A percentile compares a stretch with the other conserved stretches of the same genome.
Conservation (phyloP, 345 rosid genomes). For the Lepidium africanum region DNA sequence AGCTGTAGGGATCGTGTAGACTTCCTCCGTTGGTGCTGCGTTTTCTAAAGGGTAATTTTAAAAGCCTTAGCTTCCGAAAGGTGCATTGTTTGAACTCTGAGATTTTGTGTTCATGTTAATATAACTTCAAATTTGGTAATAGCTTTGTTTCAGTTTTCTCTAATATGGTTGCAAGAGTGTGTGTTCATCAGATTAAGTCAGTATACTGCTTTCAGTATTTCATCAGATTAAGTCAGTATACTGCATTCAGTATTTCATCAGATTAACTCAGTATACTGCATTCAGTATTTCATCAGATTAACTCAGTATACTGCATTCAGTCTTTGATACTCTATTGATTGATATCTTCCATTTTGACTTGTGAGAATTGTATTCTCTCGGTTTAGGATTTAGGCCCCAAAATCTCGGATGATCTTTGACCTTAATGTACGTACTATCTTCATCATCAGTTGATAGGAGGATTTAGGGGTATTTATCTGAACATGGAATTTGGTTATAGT, state of each 20-base stretch:
- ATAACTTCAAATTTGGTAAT: neutral
- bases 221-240: neutral
- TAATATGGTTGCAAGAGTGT: neutral
- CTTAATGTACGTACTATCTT: neutral
- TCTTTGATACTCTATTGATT: neutral
- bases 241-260: too few relatives aligned
- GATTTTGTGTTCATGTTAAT: neutral
- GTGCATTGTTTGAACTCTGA: neutral
- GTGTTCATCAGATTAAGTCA: neutral
- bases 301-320: neutral
- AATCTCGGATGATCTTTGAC: neutral
- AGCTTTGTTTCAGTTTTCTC: neutral
- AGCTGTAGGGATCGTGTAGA: neutral
- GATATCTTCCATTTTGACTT: neutral
- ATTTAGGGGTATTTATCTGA: neutral
- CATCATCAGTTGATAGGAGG: neutral
- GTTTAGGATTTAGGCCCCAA: neutral
- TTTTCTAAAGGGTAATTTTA: neutral
- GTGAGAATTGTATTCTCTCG: neutral
- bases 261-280: neutral
- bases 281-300: neutral
- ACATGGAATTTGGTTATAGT: neutral
- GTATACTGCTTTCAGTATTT: neutral
- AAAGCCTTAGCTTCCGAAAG: neutral
- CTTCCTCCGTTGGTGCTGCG: neutral